A percentile compares a stretch with the other conserved stretches of the same genome.
Evolutionary conservation across 371 early-diverging fungal species (phyloP).

Genomic region (Gilbertella persicaria): DNA sequence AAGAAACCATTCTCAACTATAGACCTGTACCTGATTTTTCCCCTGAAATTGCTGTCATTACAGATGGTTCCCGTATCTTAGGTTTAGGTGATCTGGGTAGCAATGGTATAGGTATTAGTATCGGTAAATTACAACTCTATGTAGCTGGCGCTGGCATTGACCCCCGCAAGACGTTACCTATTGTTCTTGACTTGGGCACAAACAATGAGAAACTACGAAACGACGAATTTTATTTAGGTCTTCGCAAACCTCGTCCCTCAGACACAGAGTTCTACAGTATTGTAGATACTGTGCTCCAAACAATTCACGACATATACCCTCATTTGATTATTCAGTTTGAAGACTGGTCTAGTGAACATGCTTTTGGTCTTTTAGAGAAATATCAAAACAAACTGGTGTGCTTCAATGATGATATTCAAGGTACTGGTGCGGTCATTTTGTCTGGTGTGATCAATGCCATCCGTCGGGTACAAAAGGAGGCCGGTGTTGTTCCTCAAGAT

Average conservation of each 20-base stretch:
- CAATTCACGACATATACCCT: constrained; percentile 71
- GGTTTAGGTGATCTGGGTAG: constrained; percentile 90
- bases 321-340: constrained; percentile 87
- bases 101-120: constrained; percentile 90
- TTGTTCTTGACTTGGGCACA: constrained; percentile 86
- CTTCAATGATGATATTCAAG: constrained; percentile 75
- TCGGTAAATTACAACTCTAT: constrained; percentile 89
- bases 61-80: constrained; percentile 90
- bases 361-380: constrained; percentile 68
- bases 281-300: constrained; percentile 75
- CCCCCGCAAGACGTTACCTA: constrained; percentile 84
- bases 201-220: constrained; percentile 74
- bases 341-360: constrained; percentile 88
- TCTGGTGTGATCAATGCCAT: constrained; percentile 90
- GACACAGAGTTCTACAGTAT: constrained; percentile 71
- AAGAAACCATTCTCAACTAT: constrained; percentile 72
- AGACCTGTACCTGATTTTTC: constrained; percentile 37
- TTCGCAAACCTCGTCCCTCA: constrained; percentile 45
- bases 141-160: constrained; percentile 90
- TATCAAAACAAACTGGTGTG: constrained; percentile 67
- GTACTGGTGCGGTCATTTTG: constrained; percentile 88
- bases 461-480: constrained; percentile 43
- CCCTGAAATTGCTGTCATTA: constrained; percentile 84
- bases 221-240: constrained; percentile 84
- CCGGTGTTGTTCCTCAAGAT: constrained; percentile 62